Percentiles rank a stretch among this genome's conserved stretches.
These are phyloP conservation scores for Candida krabiensis DNA, from an alignment of 805 yeast species.

Conservation along the genomic window DNA sequence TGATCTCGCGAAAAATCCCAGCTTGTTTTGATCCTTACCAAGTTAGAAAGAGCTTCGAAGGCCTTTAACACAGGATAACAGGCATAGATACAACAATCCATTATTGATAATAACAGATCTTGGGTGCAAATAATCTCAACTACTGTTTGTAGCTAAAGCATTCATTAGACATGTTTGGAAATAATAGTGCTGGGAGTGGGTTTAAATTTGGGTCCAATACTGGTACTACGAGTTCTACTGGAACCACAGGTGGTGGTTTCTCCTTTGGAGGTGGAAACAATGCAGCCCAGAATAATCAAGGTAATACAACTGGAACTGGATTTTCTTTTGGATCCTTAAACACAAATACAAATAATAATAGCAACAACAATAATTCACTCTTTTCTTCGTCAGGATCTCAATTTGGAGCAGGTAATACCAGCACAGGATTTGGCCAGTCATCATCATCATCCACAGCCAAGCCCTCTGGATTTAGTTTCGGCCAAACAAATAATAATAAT, in stretches of 20 bases:
- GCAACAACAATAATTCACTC: too few species aligned
- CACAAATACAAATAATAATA: neutral
- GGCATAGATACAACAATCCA: too few species aligned
- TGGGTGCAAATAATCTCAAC: too few species aligned
- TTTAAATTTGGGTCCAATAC: constrained; percentile 9
- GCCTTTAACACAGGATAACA: too few species aligned
- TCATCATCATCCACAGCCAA: constrained; percentile 1
- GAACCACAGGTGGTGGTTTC: constrained; percentile 10
- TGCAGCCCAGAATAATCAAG: constrained; percentile 8
- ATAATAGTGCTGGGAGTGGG: constrained; percentile 12
- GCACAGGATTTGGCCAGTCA: constrained; percentile 19
- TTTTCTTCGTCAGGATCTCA: constrained; percentile 1
- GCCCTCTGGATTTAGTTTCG: constrained; percentile 2
- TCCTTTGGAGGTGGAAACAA: constrained; percentile 12
- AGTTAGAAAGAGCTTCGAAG: too few species aligned
- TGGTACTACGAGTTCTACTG: neutral
- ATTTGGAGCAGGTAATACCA: constrained; percentile 4
- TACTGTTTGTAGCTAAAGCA: too few species aligned
- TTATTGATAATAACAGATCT: too few species aligned
- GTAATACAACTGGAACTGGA: constrained; percentile 4
- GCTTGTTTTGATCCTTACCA: too few species aligned
- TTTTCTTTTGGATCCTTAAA: constrained; percentile 3
- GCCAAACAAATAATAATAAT: neutral
- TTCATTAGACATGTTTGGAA: constrained; percentile 30
- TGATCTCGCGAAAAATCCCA: too few species aligned